A percentile compares a stretch with the other conserved stretches of the same genome.
Evolutionary conservation across 2,329 filamentous ascomycete genomes (phyloP).

Genomic region (Aureobasidium pullulans): DNA sequence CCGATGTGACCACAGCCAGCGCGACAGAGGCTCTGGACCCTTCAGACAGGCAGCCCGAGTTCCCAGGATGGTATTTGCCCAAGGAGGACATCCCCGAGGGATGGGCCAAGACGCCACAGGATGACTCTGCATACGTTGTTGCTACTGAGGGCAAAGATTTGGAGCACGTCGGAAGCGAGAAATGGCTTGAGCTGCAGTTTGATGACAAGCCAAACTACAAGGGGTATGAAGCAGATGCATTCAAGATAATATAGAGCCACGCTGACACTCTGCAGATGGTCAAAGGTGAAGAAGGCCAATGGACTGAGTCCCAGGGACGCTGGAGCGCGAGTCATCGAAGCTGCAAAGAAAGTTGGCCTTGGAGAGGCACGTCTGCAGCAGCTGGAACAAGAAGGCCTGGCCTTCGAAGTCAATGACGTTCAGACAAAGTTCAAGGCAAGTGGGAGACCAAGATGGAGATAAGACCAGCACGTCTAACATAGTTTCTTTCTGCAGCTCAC

Average conservation of each 20-base stretch:
- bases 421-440: slow-evolving; percentile 65
- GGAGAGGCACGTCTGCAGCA: neutral
- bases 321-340: neutral
- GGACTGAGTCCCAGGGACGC: neutral
- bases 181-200: slow-evolving; percentile 32
- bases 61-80: slow-evolving; percentile 1
- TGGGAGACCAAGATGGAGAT: neutral
- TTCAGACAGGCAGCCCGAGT: neutral
- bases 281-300: neutral
- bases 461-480: slow-evolving; percentile 16
- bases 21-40: neutral
- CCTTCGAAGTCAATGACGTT: slow-evolving; percentile 49
- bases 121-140: slow-evolving; percentile 34
- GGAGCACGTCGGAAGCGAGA: slow-evolving; percentile 45
- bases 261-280: slow-evolving; percentile 1
- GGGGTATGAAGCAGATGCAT: slow-evolving; percentile 22
- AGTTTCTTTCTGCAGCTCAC: slow-evolving; percentile 57
- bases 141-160: slow-evolving; percentile 47
- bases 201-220: slow-evolving; percentile 30
- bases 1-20: neutral
- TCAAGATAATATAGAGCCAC: neutral
- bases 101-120: slow-evolving; percentile 8
- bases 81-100: neutral
- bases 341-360: neutral
- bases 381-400: slow-evolving; percentile 27